Percentiles rank a stretch among this genome's conserved stretches.
Conservation (phyloP, 305 asterid genomes). For the Ruellia speciosa region DNA sequence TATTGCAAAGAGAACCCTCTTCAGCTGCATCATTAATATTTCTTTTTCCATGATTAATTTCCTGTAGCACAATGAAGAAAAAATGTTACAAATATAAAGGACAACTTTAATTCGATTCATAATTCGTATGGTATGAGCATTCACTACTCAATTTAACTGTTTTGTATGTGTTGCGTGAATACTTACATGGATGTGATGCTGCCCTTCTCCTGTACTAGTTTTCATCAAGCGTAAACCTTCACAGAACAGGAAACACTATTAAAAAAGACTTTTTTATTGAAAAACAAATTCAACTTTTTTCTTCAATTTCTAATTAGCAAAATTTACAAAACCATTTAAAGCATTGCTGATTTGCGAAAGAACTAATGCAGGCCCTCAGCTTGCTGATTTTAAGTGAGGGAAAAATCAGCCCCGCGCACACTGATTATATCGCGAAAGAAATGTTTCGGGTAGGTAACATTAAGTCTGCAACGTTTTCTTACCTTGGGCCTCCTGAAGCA, state of each 20-base stretch:
- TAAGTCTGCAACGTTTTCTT: neutral
- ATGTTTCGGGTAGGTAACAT: neutral
- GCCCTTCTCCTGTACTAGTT: slow-evolving; percentile 19
- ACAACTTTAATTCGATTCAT: neutral
- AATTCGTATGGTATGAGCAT: neutral
- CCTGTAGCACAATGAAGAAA: slow-evolving; percentile 1
- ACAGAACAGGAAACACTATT: slow-evolving; percentile 2
- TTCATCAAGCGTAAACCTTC: slow-evolving; percentile 37
- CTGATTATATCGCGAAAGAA: too few relatives aligned
- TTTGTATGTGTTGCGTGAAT: neutral
- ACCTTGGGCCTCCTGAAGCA: slow-evolving; percentile 52
- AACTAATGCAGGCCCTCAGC: too few relatives aligned
- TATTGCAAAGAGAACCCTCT: slow-evolving; percentile 21
- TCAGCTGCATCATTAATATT: slow-evolving; percentile 14
- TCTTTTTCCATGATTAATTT: slow-evolving; percentile 7
- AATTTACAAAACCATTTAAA: too few relatives aligned
- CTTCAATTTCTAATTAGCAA: neutral
- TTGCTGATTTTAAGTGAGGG: too few relatives aligned
- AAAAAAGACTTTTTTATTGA: neutral
- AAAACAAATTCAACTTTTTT: neutral
- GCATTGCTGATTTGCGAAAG: too few relatives aligned
- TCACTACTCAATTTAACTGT: neutral
- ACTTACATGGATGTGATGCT: slow-evolving; percentile 28
- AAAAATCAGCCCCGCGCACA: too few relatives aligned
- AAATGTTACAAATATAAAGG: neutral